Conservation (phyloP, 2,329 filamentous ascomycete genomes). For the Fusarium xyrophilum region DNA sequence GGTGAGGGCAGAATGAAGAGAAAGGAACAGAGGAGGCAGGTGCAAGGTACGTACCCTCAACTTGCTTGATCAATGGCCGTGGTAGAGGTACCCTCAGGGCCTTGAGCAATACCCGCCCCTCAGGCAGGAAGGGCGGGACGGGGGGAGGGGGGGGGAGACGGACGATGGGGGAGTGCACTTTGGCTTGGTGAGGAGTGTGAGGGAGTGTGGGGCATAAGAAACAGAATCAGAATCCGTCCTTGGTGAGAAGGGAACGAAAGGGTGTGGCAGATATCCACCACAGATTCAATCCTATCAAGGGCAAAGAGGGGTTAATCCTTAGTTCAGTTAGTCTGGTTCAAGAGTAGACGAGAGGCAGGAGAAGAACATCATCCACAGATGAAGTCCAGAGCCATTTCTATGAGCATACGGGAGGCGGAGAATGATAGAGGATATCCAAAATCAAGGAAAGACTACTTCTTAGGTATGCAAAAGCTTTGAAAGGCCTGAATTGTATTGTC, state of each 20-base stretch:
- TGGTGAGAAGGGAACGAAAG: slow-evolving; percentile 19
- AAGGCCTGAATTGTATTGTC: neutral
- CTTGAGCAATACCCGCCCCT: slow-evolving; percentile 23
- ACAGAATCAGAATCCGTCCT: slow-evolving; percentile 1
- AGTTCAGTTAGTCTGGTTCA: neutral
- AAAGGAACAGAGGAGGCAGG: slow-evolving; percentile 39
- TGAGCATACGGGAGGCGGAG: neutral
- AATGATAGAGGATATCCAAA: neutral
- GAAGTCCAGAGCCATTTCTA: neutral
- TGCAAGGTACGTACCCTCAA: slow-evolving; percentile 39
- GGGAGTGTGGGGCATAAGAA: neutral
- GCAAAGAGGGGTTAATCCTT: slow-evolving; percentile 25
- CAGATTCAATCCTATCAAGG: slow-evolving; percentile 13
- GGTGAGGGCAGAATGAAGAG: slow-evolving; percentile 40
- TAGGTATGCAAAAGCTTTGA: neutral
- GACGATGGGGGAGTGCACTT: slow-evolving; percentile 29
- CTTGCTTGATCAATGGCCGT: slow-evolving; percentile 12
- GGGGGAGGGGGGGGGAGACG: slow-evolving; percentile 17
- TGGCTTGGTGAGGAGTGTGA: neutral
- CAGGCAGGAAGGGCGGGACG: slow-evolving; percentile 36
- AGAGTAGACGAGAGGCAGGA: slow-evolving; percentile 12
- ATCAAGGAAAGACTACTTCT: neutral
- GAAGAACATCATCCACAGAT: neutral
- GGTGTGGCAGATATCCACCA: slow-evolving; percentile 22
- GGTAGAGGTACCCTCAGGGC: slow-evolving; percentile 35